These are phyloP conservation scores for Evansstolkia leycettana DNA, from an alignment of 495 filamentous ascomycete species.

Conservation along the genomic window DNA sequence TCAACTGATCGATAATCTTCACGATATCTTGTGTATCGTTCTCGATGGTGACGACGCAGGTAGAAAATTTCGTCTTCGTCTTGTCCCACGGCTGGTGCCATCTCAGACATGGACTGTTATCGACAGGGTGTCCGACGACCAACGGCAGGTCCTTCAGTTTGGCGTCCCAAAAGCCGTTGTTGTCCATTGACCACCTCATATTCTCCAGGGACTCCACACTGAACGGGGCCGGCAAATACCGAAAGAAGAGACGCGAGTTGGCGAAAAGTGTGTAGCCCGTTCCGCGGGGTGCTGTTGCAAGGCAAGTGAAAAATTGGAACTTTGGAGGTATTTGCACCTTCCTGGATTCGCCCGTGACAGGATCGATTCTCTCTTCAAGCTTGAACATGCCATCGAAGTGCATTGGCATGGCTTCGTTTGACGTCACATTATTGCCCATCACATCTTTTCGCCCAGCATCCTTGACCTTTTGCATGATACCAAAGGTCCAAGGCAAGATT, in stretches of 20 bases:
- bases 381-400: constrained; percentile 46
- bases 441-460: constrained; percentile 22
- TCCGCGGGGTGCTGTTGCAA: constrained; percentile 31
- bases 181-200: constrained; percentile 29
- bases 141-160: constrained; percentile 30
- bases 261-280: constrained; percentile 41
- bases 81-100: constrained; percentile 44
- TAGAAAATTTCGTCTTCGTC: constrained; percentile 34
- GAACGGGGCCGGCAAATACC: constrained; percentile 31
- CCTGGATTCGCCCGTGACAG: constrained; percentile 12
- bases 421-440: constrained; percentile 34
- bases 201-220: constrained; percentile 22
- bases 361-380: constrained; percentile 23
- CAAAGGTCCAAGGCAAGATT: constrained; percentile 35
- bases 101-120: constrained; percentile 31
- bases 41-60: constrained; percentile 33
- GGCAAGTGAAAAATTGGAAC: constrained; percentile 41
- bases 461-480: constrained; percentile 36
- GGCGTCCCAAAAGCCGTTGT: constrained; percentile 26
- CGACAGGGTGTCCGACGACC: constrained; percentile 34
- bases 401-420: constrained; percentile 42
- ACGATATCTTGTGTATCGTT: constrained; percentile 17
- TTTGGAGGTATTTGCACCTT: constrained; percentile 18
- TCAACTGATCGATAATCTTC: constrained; percentile 21
- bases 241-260: constrained; percentile 35